Evolutionary conservation across 495 filamentous ascomycete species (phyloP).

Genomic region (Neurospora sublineolata): DNA sequence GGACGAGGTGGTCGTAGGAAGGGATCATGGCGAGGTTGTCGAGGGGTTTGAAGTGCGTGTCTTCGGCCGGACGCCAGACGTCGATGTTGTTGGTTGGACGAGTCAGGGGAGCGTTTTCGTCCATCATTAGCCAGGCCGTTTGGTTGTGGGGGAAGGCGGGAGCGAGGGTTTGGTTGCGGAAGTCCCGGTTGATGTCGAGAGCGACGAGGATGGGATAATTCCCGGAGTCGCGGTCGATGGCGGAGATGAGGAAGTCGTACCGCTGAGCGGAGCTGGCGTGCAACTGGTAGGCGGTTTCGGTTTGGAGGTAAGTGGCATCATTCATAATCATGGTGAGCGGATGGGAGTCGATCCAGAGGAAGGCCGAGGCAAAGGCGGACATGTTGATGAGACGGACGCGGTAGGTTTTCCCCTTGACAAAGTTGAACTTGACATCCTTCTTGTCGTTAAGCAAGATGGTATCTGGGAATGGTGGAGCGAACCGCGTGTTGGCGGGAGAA

Average conservation of each 20-base stretch:
- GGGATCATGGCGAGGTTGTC: conserved; percentile 37
- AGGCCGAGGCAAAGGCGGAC: conserved; percentile 47
- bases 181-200: conserved; percentile 37
- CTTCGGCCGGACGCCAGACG: conserved; percentile 50
- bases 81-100: conserved; percentile 39
- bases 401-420: conserved; percentile 65
- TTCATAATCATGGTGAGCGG: conserved; percentile 50
- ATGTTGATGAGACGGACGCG: conserved; percentile 65
- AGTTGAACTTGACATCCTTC: conserved; percentile 40
- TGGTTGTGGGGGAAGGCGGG: conserved; percentile 27
- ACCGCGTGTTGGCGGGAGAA: conserved; percentile 36
- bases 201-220: conserved; percentile 50
- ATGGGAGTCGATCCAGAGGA: conserved; percentile 53
- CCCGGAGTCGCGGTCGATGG: conserved; percentile 19
- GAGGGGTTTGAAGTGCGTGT: conserved; percentile 47
- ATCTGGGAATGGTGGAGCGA: conserved; percentile 50
- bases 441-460: conserved; percentile 57
- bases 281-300: conserved; percentile 22
- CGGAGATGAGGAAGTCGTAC: conserved; percentile 45
- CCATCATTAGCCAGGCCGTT: conserved; percentile 53
- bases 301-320: conserved; percentile 32
- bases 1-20: conserved; percentile 41
- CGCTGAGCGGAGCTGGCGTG: conserved; percentile 51
- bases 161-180: conserved; percentile 17
- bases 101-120: conserved; percentile 23